Evolutionary conservation across 31 red algal species (phyloP), one percentile per base, ranked within the genome.

Genomic region (Porphyra umbilicalis): DNA sequence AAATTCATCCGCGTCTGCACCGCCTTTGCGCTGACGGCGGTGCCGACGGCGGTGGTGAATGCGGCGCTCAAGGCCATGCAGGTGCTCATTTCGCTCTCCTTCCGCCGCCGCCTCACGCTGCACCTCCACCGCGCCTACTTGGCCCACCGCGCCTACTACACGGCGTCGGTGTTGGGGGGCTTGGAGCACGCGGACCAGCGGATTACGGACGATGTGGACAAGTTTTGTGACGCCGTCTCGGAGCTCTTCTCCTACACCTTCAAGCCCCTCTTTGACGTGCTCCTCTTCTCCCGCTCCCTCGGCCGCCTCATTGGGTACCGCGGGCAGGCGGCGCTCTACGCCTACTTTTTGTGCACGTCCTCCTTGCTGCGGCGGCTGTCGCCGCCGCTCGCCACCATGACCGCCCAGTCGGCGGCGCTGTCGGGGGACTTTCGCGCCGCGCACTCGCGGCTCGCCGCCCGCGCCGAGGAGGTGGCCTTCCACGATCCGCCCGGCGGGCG

Each of bases 191-290:
- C 94, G 31, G 94, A 96, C 81, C 89, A 92, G 42, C 94, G 94
- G 57, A 92, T 96, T 82, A 87, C 89, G n/a, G 94, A 92, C 39
- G 94, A 96, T 79, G 89, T 96, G 9, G 94, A 96, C 35, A 89
- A 92, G 76, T 96, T 96, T 85, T 96, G 86, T 38, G 88, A 92
- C 38, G 90, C 88, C 32, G 38, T 96, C 80, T 87, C 94, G 6
- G 94, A 96, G 76, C 87, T 96, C 38, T 96, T 86, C 77, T 96
- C 94, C 8, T 89, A 92, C 77, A 92, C 94, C 9, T 92, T 96
- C 87, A 96, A 96, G 83, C 94, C 94, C 5, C 35, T 92, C 20
- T 80, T 96, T n/a, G 94, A 96, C 76, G 85, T 96, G 35, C 83
- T 96, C 30, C 76, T 96, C 35, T 96, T 92, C 81, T 88, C 94